phyloP scores from a whole-genome alignment of 2,329 filamentous ascomycete species.

The Xylaria arbuscula region DNA sequence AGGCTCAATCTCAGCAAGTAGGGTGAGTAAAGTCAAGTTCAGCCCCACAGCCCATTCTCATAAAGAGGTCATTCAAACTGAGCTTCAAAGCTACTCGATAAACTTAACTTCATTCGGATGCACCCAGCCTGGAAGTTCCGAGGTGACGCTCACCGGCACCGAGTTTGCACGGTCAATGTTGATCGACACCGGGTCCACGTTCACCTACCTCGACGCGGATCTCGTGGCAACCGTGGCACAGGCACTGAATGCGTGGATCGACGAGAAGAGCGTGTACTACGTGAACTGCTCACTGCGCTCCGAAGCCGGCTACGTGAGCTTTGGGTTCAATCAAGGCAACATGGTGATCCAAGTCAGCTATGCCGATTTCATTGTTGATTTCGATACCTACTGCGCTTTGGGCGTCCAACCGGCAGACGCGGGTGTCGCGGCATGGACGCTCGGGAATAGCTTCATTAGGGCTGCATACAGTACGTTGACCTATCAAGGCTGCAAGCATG shows the following conservation, averaged over 20 bases:
- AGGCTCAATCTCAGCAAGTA: constrained; percentile 49
- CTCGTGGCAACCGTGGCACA: constrained; percentile 58
- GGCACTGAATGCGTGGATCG: constrained; percentile 49
- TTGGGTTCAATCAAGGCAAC: constrained; percentile 57
- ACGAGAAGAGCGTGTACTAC: constrained; percentile 44
- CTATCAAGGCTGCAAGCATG: neutral
- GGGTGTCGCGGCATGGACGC: constrained; percentile 49
- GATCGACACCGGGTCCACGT: constrained; percentile 72
- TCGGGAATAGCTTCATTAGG: constrained; percentile 54
- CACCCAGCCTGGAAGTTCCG: constrained; percentile 44
- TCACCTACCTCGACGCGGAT: constrained; percentile 70
- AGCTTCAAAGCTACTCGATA: constrained; percentile 51
- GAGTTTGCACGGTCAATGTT: constrained; percentile 58
- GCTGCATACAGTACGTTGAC: constrained; percentile 51
- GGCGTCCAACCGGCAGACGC: constrained; percentile 52
- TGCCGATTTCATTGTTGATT: constrained; percentile 57
- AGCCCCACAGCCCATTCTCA: neutral
- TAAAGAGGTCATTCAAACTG: neutral
- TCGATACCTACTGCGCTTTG: constrained; percentile 51
- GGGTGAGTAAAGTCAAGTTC: constrained; percentile 41
- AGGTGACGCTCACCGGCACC: constrained; percentile 45
- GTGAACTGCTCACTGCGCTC: constrained; percentile 56
- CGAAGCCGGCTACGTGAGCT: constrained; percentile 57
- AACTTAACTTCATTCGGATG: constrained; percentile 53
- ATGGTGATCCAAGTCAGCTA: constrained; percentile 58